These are phyloP conservation scores for Poronia punctata DNA, from an alignment of 495 filamentous ascomycete genomes.

Conservation along the genomic window DNA sequence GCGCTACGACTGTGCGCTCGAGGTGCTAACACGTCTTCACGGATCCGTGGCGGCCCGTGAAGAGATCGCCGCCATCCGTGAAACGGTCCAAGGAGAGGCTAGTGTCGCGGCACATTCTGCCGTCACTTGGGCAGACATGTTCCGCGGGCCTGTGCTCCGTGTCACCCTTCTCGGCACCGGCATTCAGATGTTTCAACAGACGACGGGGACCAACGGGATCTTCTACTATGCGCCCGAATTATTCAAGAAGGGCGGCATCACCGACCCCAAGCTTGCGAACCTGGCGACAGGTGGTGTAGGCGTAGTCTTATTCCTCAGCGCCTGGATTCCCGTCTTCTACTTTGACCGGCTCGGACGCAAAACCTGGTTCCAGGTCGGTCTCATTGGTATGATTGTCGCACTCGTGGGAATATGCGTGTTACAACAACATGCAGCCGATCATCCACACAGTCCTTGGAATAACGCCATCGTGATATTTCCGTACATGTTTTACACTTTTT, in stretches of 20 bases:
- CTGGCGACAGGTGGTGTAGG: slow-evolving; percentile 20
- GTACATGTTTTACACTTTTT: slow-evolving; percentile 23
- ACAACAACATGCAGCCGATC: slow-evolving; percentile 17
- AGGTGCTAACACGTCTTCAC: slow-evolving; percentile 45
- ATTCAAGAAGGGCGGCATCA: slow-evolving; percentile 20
- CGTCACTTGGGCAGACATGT: slow-evolving; percentile 17
- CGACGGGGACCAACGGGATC: slow-evolving; percentile 22
- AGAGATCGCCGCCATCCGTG: slow-evolving; percentile 36
- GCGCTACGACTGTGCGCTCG: slow-evolving; percentile 39
- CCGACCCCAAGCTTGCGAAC: slow-evolving; percentile 16
- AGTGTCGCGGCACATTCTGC: slow-evolving; percentile 4
- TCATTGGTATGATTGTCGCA: slow-evolving; percentile 20
- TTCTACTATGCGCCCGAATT: slow-evolving; percentile 21
- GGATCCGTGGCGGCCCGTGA: slow-evolving; percentile 26
- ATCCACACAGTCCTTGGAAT: slow-evolving; percentile 12
- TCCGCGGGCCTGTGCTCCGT: slow-evolving; percentile 20
- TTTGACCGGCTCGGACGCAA: slow-evolving; percentile 22
- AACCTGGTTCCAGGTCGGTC: slow-evolving; percentile 20
- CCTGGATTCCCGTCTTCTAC: slow-evolving; percentile 20
- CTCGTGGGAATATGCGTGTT: slow-evolving; percentile 18
- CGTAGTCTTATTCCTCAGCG: slow-evolving; percentile 16
- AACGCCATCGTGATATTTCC: slow-evolving; percentile 25
- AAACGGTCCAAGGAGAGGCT: slow-evolving; percentile 24
- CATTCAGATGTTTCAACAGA: slow-evolving; percentile 20
- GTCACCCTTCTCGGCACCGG: slow-evolving; percentile 21